Evolutionary conservation across 164 flowering plant genomes (phyloP).

Genomic region (Stephania japonica): DNA sequence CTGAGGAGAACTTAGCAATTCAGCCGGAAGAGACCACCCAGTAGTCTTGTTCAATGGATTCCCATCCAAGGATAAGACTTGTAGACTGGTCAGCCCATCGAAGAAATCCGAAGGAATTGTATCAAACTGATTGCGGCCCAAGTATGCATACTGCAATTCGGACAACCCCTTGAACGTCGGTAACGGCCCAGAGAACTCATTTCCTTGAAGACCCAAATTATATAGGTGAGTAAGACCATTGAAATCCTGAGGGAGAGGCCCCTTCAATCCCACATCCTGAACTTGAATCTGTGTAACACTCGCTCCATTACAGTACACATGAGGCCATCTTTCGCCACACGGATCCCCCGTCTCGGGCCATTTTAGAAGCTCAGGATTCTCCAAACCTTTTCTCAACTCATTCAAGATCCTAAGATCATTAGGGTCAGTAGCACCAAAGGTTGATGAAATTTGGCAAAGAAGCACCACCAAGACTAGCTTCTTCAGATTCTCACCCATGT

Average conservation of each 20-base stretch:
- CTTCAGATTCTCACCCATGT: constrained; percentile 14
- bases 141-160: constrained; percentile 45
- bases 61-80: constrained; percentile 57
- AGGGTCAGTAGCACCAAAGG: constrained; percentile 43
- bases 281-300: constrained; percentile 77
- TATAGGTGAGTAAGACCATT: constrained; percentile 48
- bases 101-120: constrained; percentile 68
- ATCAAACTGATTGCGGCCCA: constrained; percentile 62
- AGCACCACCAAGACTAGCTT: constrained; percentile 15
- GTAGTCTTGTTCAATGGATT: constrained; percentile 52
- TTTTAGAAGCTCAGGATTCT: constrained; percentile 60
- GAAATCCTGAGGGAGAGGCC: constrained; percentile 59
- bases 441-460: constrained; percentile 15
- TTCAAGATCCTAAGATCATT: constrained; percentile 48
- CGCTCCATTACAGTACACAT: constrained; percentile 46
- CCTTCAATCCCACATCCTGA: constrained; percentile 47
- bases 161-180: constrained; percentile 71
- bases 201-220: constrained; percentile 68
- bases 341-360: constrained; percentile 71
- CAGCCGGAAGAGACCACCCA: constrained; percentile 67
- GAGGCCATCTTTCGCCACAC: constrained; percentile 69
- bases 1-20: constrained; percentile 40
- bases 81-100: constrained; percentile 43
- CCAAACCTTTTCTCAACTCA: constrained; percentile 58
- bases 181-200: constrained; percentile 50